Evolutionary conservation across 106 monocot genomes (phyloP).

Genomic region (Dendrobium catenatum): DNA sequence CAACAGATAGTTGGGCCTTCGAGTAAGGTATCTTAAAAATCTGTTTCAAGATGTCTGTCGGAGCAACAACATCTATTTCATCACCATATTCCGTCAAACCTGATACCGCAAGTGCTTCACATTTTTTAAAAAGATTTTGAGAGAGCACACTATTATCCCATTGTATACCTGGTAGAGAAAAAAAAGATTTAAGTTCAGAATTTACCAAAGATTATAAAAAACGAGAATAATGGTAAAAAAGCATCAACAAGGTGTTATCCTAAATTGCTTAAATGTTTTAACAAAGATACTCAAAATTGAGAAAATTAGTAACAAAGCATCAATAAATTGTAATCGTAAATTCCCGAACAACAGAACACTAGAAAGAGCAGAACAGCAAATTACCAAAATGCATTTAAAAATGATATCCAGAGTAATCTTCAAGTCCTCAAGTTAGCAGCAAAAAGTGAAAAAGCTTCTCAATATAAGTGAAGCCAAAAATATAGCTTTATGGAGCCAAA

Average conservation of each 20-base stretch:
- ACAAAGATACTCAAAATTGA: too few relatives aligned
- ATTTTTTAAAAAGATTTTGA: slow-evolving; percentile 72
- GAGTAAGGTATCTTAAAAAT: slow-evolving; percentile 99
- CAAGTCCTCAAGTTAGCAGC: neutral
- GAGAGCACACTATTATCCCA: slow-evolving; percentile 37
- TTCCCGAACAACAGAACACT: neutral
- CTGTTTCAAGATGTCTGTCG: slow-evolving; percentile 91
- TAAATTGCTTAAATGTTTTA: neutral
- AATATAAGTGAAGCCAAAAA: too few relatives aligned
- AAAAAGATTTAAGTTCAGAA: too few relatives aligned
- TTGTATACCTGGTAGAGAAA: slow-evolving; percentile 32
- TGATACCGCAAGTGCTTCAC: slow-evolving; percentile 88
- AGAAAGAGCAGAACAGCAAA: neutral
- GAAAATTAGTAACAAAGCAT: neutral
- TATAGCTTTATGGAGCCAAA: too few relatives aligned
- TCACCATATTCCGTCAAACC: slow-evolving; percentile 87
- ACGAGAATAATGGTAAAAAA: neutral
- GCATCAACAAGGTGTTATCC: neutral
- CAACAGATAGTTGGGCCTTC: slow-evolving; percentile 80
- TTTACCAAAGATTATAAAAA: neutral
- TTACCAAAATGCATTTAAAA: neutral
- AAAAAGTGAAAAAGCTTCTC: neutral
- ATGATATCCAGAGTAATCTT: neutral
- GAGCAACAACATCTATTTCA: slow-evolving; percentile 93
- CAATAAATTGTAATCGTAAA: neutral